Percentiles rank a stretch among this genome's conserved stretches.
Evolutionary conservation across 345 rosid genomes (phyloP).

Genomic region (Populus ilicifolia): DNA sequence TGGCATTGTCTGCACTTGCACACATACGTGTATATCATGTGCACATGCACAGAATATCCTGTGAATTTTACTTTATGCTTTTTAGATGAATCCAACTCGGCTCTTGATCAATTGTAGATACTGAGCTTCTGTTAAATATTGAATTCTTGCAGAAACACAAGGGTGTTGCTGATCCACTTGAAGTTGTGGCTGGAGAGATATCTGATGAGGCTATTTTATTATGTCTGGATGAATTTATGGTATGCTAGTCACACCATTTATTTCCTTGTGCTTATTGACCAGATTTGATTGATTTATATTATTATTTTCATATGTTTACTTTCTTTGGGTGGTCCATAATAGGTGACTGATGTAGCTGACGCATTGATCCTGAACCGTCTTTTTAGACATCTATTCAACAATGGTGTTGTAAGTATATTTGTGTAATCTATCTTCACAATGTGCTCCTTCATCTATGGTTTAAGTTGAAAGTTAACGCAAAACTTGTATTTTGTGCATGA

Average conservation of each 20-base stretch:
- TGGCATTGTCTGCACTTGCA: too few relatives aligned
- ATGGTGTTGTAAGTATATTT: conserved; percentile 71
- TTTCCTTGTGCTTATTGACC: background rate
- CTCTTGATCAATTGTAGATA: background rate
- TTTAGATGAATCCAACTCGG: conserved; percentile 7
- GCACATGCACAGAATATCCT: too few relatives aligned
- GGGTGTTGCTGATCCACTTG: conserved; percentile 94
- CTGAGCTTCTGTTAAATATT: conserved; percentile 5
- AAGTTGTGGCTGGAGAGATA: conserved; percentile 95
- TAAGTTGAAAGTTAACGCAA: conserved; percentile 11
- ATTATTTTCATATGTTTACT: conserved; percentile 1
- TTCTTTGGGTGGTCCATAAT: conserved; percentile 10
- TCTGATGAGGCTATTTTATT: conserved; percentile 82
- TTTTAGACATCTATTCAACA: conserved; percentile 66
- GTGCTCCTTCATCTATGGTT: background rate
- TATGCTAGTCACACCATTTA: conserved; percentile 22
- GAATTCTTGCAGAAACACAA: conserved; percentile 69
- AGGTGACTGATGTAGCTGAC: conserved; percentile 99
- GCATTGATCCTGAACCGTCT: conserved; percentile 91
- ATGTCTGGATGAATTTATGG: conserved; percentile 97
- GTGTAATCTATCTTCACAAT: background rate
- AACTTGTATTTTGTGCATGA: conserved; percentile 26
- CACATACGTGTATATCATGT: too few relatives aligned
- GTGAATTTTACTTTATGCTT: background rate
- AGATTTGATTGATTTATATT: background rate